A percentile compares a stretch with the other conserved stretches of the same genome.
Evolutionary conservation across 805 yeast species (phyloP).

Genomic region (Barnettozyma salicaria): DNA sequence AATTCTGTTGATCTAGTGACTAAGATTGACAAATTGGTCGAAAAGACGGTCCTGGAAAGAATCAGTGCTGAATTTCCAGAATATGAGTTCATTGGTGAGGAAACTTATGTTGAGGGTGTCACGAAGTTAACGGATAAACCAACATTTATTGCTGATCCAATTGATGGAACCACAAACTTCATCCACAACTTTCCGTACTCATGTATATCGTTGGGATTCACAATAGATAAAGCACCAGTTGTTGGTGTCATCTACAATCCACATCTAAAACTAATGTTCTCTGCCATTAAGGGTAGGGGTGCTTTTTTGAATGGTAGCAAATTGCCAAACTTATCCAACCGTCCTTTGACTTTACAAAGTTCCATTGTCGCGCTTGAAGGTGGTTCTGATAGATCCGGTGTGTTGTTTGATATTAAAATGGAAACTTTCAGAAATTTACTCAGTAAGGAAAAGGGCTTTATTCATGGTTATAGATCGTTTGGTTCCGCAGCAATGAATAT

Average conservation of each 20-base stretch:
- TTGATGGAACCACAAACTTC: conserved; percentile 63
- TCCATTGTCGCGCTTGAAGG: conserved; percentile 55
- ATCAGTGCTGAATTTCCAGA: conserved; percentile 39
- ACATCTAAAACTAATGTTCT: conserved; percentile 44
- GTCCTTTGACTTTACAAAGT: conserved; percentile 40
- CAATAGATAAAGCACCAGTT: conserved; percentile 40
- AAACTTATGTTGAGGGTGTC: conserved; percentile 45
- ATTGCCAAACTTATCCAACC: conserved; percentile 28
- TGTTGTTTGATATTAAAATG: conserved; percentile 44
- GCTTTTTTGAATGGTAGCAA: conserved; percentile 42
- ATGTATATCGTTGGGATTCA: conserved; percentile 56
- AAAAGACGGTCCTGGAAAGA: conserved; percentile 32
- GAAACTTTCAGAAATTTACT: conserved; percentile 41
- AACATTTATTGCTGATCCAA: conserved; percentile 60
- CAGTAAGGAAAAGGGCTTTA: conserved; percentile 46
- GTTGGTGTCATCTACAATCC: conserved; percentile 70
- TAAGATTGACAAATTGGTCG: conserved; percentile 53
- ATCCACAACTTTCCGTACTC: conserved; percentile 57
- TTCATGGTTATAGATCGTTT: conserved; percentile 55
- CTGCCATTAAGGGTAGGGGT: conserved; percentile 51
- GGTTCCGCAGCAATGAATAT: conserved; percentile 65
- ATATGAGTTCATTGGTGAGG: conserved; percentile 56
- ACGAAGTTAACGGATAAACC: conserved; percentile 45
- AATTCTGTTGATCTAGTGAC: conserved; percentile 61
- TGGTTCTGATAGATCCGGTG: conserved; percentile 53